A percentile compares a stretch with the other conserved stretches of the same genome.
Evolutionary conservation across 768 basidiomycete genomes (phyloP).

Genomic region (Wakefieldia striispora): DNA sequence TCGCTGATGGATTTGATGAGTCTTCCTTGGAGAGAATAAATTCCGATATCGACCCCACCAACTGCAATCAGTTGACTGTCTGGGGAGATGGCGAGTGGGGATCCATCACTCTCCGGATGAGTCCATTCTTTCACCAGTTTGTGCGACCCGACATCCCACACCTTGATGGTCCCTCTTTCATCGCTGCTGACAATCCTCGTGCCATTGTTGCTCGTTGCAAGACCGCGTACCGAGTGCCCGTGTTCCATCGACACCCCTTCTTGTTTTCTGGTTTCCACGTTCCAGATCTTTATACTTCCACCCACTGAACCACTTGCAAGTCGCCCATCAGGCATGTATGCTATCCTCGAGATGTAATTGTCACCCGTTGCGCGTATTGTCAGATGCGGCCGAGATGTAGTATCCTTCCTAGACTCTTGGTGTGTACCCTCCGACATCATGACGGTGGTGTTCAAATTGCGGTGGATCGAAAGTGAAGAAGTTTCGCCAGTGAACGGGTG

Average conservation of each 20-base stretch:
- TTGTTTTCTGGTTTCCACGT: not conserved
- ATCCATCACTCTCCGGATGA: too few relatives aligned
- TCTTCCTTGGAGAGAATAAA: not conserved
- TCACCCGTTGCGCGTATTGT: too few relatives aligned
- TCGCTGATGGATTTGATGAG: not conserved
- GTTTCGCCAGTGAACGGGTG: too few relatives aligned
- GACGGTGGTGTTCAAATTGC: too few relatives aligned
- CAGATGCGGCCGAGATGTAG: too few relatives aligned
- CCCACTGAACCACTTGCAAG: not conserved
- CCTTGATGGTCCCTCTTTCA: too few relatives aligned
- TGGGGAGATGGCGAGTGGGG: not conserved
- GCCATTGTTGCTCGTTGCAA: not conserved
- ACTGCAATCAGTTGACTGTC: not conserved
- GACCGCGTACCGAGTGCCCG: not conserved
- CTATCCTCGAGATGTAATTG: too few relatives aligned
- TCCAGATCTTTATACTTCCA: not conserved
- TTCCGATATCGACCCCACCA: too few relatives aligned
- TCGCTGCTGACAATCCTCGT: too few relatives aligned
- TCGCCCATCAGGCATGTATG: slow-evolving; percentile 1
- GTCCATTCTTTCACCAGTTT: not conserved
- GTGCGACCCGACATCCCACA: not conserved
- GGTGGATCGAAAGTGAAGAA: too few relatives aligned
- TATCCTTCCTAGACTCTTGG: too few relatives aligned
- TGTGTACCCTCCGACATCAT: too few relatives aligned
- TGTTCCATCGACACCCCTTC: not conserved